Percentiles rank a stretch among this genome's conserved stretches.
Conservation (phyloP, 2,329 filamentous ascomycete genomes). For the Fusarium nisikadoi region DNA sequence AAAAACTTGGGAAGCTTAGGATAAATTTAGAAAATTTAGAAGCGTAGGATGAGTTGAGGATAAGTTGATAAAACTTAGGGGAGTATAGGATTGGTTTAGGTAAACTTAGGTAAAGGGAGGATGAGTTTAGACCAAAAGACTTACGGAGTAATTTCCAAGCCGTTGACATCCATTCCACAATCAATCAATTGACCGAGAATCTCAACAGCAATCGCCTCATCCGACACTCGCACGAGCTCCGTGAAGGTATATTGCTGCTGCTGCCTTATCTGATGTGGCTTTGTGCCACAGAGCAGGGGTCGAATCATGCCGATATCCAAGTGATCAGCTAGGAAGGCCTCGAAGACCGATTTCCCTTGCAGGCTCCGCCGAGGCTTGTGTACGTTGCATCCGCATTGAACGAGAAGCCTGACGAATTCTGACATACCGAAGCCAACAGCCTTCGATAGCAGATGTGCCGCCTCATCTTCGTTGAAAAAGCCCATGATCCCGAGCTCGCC, state of each 20-base stretch:
- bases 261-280: constrained; percentile 4
- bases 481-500: background rate
- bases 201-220: background rate
- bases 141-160: constrained; percentile 3
- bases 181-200: constrained; percentile 22
- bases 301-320: constrained; percentile 13
- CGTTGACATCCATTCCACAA: constrained; percentile 31
- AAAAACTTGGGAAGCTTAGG: no score
- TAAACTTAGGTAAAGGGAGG: background rate
- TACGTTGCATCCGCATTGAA: constrained; percentile 21
- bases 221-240: background rate
- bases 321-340: constrained; percentile 13
- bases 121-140: background rate
- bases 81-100: background rate
- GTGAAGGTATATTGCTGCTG: constrained; percentile 31
- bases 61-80: background rate
- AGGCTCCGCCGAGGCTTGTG: constrained; percentile 11
- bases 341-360: constrained; percentile 16
- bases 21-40: no score
- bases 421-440: constrained; percentile 11
- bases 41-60: no score
- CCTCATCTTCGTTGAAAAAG: constrained; percentile 17
- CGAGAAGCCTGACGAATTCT: constrained; percentile 17
- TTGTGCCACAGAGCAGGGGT: constrained; percentile 19
- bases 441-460: constrained; percentile 14